A percentile compares a stretch with the other conserved stretches of the same genome.
These are phyloP conservation scores for Lecanicillium sp. DNA, from an alignment of 2,329 filamentous ascomycete genomes.

Conservation along the genomic window DNA sequence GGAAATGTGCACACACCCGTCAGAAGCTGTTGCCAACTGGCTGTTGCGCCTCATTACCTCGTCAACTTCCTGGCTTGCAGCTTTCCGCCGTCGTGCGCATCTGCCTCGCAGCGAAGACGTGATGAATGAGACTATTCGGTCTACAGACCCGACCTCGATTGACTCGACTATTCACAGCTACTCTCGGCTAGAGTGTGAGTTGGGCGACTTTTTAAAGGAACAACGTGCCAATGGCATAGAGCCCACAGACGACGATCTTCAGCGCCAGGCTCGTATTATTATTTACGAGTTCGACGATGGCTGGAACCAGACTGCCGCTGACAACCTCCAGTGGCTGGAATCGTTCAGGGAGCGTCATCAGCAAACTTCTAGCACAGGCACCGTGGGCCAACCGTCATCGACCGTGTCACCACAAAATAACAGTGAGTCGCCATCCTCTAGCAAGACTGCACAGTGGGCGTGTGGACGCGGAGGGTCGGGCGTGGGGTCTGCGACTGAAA, in stretches of 20 bases:
- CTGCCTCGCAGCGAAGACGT: conserved; percentile 50
- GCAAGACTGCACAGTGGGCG: no score
- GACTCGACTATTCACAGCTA: conserved; percentile 54
- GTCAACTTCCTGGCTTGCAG: conserved; percentile 45
- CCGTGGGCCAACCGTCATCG: no score
- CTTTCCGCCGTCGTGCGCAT: conserved; percentile 47
- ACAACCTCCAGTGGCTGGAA: conserved; percentile 44
- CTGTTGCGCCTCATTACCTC: conserved; percentile 42
- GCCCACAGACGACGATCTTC: conserved; percentile 45
- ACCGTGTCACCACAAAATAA: no score
- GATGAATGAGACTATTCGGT: conserved; percentile 36
- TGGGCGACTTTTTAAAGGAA: conserved; percentile 41
- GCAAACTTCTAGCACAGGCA: no score
- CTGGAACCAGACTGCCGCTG: conserved; percentile 56
- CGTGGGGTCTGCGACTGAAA: no score
- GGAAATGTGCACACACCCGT: conserved; percentile 38
- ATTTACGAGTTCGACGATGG: conserved; percentile 54
- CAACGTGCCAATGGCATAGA: conserved; percentile 37
- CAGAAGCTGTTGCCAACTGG: conserved; percentile 45
- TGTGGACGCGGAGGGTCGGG: no score
- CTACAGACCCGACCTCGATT: conserved; percentile 45
- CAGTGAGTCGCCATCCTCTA: no score
- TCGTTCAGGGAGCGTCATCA: conserved; percentile 42
- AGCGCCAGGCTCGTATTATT: conserved; percentile 49
- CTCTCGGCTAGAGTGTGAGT: conserved; percentile 45